Conservation (phyloP, 208 protist genomes). For the Acanthamoeba triangularis region DNA sequence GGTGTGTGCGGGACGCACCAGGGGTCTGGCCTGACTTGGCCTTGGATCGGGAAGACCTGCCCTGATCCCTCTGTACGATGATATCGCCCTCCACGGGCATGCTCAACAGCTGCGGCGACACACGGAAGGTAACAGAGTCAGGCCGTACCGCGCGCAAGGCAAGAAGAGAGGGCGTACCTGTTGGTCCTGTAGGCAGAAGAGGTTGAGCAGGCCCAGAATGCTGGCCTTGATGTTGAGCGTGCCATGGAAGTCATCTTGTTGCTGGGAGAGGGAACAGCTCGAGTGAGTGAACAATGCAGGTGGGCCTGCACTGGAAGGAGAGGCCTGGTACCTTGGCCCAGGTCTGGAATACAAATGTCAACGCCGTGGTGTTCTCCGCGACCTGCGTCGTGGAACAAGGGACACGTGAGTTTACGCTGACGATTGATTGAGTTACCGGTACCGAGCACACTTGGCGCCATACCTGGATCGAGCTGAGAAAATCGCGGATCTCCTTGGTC, state of each 20-base stretch:
- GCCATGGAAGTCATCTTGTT: conserved; percentile 69
- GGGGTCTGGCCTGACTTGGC: neutral
- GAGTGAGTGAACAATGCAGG: neutral
- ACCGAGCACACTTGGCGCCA: neutral
- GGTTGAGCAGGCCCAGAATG: conserved; percentile 15
- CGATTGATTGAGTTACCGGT: neutral
- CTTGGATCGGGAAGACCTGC: conserved; percentile 14
- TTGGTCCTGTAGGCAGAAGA: conserved; percentile 51
- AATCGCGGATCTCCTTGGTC: conserved; percentile 33
- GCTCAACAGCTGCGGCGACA: neutral
- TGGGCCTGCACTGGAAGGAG: too few species aligned
- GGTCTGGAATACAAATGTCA: neutral
- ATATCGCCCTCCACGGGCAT: conserved; percentile 67
- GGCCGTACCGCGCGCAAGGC: neutral
- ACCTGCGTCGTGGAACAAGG: neutral
- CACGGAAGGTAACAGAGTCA: too few species aligned
- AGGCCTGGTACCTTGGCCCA: conserved; percentile 10
- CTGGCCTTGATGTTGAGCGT: conserved; percentile 72
- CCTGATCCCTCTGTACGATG: neutral
- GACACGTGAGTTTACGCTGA: neutral
- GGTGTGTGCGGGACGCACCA: neutral
- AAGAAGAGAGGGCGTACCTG: neutral
- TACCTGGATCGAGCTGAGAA: conserved; percentile 35
- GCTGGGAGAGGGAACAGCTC: neutral
- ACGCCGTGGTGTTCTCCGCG: conserved; percentile 33